Evolutionary conservation across 257 asterid genomes (phyloP).

Genomic region (Nemophila menziesii): DNA sequence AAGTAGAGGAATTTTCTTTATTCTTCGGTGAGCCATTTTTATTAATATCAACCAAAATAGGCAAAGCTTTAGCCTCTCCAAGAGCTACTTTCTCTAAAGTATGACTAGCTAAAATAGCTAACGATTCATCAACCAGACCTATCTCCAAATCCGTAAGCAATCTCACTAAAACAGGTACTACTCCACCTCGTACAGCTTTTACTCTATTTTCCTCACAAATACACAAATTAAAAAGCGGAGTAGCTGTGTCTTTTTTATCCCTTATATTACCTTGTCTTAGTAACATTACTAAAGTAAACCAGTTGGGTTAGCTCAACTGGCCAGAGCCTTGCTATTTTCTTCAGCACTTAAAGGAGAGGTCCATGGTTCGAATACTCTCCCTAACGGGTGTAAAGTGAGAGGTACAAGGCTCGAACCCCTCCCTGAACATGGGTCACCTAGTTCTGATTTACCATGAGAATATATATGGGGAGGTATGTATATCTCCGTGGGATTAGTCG

Average conservation of each 20-base stretch:
- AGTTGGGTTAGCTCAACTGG: too few species aligned
- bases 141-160: slow-evolving; percentile 74
- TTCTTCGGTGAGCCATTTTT: slow-evolving; percentile 72
- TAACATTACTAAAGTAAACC: too few species aligned
- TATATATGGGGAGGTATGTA: too few species aligned
- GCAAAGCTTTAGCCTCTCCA: slow-evolving; percentile 75
- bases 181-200: slow-evolving; percentile 88
- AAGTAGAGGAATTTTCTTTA: slow-evolving; percentile 83
- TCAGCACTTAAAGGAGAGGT: too few species aligned
- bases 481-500: too few species aligned
- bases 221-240: slow-evolving; percentile 84
- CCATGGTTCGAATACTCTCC: too few species aligned
- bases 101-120: slow-evolving; percentile 82
- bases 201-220: slow-evolving; percentile 95
- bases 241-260: slow-evolving; percentile 91
- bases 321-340: too few species aligned
- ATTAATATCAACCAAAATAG: slow-evolving; percentile 57
- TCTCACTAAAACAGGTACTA: slow-evolving; percentile 64
- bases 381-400: too few species aligned
- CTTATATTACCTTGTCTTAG: slow-evolving; percentile 70
- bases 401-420: too few species aligned
- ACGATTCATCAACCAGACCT: slow-evolving; percentile 77
- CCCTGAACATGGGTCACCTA: too few species aligned
- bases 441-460: too few species aligned
- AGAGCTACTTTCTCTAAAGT: slow-evolving; percentile 68